Conservation (phyloP, 2,329 filamentous ascomycete genomes). For the Trichoderma asperellum region DNA sequence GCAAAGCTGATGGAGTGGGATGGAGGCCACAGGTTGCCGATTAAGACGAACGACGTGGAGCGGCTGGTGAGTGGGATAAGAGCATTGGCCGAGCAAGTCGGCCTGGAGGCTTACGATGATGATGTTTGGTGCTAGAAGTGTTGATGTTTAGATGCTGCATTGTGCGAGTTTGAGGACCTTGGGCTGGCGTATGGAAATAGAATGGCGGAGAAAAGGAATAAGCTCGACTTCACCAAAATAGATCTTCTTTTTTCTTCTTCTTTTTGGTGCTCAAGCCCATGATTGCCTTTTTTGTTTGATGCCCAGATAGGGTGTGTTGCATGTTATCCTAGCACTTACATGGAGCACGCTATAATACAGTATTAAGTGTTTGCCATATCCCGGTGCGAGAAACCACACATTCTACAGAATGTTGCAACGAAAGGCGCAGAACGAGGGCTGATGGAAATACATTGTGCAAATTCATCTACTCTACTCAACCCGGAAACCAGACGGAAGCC, state of each 20-base stretch:
- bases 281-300: not conserved
- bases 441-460: not conserved
- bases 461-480: not conserved
- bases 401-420: not conserved
- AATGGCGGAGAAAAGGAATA: not conserved
- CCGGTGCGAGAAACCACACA: not conserved
- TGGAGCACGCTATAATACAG: not conserved
- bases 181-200: not conserved
- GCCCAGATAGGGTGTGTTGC: not conserved
- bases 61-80: constrained; percentile 36
- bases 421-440: not conserved
- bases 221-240: not conserved
- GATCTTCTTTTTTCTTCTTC: no score
- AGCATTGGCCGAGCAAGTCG: constrained; percentile 33
- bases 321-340: not conserved
- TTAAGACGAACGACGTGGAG: constrained; percentile 69
- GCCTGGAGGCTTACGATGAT: constrained; percentile 14
- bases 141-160: not conserved
- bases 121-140: not conserved
- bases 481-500: not conserved
- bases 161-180: not conserved
- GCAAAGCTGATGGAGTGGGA: constrained; percentile 71
- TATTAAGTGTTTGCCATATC: not conserved
- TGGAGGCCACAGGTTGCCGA: constrained; percentile 70
- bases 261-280: not conserved